A percentile compares a stretch with the other conserved stretches of the same genome.
phyloP scores from a whole-genome alignment of 106 monocot genomes.

The Allium sativum region DNA sequence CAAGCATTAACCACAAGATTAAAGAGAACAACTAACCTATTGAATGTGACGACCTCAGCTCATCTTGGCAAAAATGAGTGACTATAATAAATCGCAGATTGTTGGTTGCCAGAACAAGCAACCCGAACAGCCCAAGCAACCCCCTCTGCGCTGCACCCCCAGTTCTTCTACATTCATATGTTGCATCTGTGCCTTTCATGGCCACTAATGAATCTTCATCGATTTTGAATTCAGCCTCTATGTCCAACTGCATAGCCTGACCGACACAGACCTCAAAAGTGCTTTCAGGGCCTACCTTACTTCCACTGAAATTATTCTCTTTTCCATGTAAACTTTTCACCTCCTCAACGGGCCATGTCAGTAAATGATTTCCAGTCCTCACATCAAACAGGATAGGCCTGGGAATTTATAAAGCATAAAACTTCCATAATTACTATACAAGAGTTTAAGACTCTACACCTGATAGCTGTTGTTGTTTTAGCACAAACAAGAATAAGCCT shows the following conservation, averaged over 20 bases:
- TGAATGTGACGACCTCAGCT: slow-evolving; percentile 61
- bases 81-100: slow-evolving; percentile 12
- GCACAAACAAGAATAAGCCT: too few relatives aligned
- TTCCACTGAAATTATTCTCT: slow-evolving; percentile 13
- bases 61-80: slow-evolving; percentile 68
- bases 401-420: too few relatives aligned
- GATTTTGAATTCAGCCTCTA: slow-evolving; percentile 47
- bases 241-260: slow-evolving; percentile 46
- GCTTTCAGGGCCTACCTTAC: slow-evolving; percentile 20
- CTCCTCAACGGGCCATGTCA: slow-evolving; percentile 69
- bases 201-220: slow-evolving; percentile 8
- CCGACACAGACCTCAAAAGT: slow-evolving; percentile 25
- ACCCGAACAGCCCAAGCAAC: slow-evolving; percentile 41
- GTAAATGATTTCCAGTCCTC: slow-evolving; percentile 39
- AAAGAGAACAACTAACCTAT: too few relatives aligned
- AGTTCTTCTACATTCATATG: slow-evolving; percentile 49
- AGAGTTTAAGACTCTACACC: too few relatives aligned
- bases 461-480: too few relatives aligned
- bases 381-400: slow-evolving; percentile 41
- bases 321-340: slow-evolving; percentile 30
- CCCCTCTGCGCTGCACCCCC: slow-evolving; percentile 33
- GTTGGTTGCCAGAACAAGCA: slow-evolving; percentile 45
- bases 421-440: too few relatives aligned
- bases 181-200: slow-evolving; percentile 18
- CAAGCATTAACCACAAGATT: too few relatives aligned